Evolutionary conservation across 2,329 filamentous ascomycete species (phyloP).

Genomic region (Aspergillus pseudoglaucus): DNA sequence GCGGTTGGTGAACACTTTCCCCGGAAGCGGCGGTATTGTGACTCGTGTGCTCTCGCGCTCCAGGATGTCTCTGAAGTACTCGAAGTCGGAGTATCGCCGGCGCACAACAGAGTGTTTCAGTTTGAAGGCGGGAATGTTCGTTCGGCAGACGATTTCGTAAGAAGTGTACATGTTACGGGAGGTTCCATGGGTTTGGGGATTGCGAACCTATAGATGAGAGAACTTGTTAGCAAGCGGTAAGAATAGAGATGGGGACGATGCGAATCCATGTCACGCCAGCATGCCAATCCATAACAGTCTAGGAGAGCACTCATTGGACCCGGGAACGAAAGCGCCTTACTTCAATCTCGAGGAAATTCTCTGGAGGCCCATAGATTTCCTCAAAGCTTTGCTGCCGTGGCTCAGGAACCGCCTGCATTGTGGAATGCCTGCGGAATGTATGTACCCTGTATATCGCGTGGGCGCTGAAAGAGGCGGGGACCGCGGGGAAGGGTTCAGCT

Average conservation of each 20-base stretch:
- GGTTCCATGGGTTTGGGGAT: slow-evolving; percentile 89
- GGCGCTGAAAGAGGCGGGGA: background rate
- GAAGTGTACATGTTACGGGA: slow-evolving; percentile 97
- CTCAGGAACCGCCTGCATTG: slow-evolving; percentile 59
- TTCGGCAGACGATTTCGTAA: slow-evolving; percentile 95
- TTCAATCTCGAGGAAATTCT: slow-evolving; percentile 99
- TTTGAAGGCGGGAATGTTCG: slow-evolving; percentile 99
- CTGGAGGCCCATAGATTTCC: slow-evolving; percentile 95
- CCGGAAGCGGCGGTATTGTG: slow-evolving; percentile 89
- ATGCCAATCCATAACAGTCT: background rate
- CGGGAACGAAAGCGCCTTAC: slow-evolving; percentile 42
- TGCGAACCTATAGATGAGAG: slow-evolving; percentile 61
- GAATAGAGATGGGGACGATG: no score
- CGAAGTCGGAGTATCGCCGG: slow-evolving; percentile 94
- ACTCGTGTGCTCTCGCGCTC: slow-evolving; percentile 92
- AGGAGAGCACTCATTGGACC: background rate
- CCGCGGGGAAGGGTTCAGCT: slow-evolving; percentile 6
- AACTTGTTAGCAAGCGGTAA: background rate
- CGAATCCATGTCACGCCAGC: no score
- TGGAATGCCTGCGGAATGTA: slow-evolving; percentile 13
- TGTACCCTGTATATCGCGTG: background rate
- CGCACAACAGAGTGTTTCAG: slow-evolving; percentile 81
- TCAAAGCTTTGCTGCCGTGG: slow-evolving; percentile 90
- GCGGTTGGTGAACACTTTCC: slow-evolving; percentile 95
- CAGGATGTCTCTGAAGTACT: slow-evolving; percentile 96